These are phyloP conservation scores for Oropetium thomaeum DNA, from an alignment of 176 grass and related monocot genomes.

Conservation along the genomic window DNA sequence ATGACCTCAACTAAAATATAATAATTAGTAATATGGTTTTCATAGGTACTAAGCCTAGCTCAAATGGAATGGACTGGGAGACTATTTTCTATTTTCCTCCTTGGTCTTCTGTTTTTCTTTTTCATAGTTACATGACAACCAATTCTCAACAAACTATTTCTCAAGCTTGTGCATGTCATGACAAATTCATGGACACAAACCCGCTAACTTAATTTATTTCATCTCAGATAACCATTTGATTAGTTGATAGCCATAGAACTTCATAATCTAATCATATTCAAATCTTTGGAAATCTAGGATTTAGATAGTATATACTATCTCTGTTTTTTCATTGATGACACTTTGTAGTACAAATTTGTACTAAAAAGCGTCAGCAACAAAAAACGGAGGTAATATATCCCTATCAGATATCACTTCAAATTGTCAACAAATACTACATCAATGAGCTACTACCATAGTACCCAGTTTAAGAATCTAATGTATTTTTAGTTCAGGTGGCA, in stretches of 20 bases:
- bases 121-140: not conserved
- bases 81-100: not conserved
- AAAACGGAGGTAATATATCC: too few relatives aligned
- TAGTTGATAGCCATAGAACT: not conserved
- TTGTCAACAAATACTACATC: not conserved
- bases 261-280: not conserved
- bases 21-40: not conserved
- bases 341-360: too few relatives aligned
- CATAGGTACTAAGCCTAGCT: not conserved
- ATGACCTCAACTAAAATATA: slow-evolving; percentile 15
- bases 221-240: not conserved
- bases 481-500: slow-evolving; percentile 5
- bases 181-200: not conserved
- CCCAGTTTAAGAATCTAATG: slow-evolving; percentile 8
- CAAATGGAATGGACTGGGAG: not conserved
- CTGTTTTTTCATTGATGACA: too few relatives aligned
- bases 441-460: not conserved
- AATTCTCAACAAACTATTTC: not conserved
- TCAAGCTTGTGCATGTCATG: not conserved
- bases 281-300: not conserved
- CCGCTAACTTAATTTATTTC: not conserved
- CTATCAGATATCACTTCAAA: not conserved
- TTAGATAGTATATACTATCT: not conserved
- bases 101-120: not conserved
- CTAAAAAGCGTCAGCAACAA: too few relatives aligned